Conservation (phyloP, 768 basidiomycete genomes). For the Termitomyces titanicus region DNA sequence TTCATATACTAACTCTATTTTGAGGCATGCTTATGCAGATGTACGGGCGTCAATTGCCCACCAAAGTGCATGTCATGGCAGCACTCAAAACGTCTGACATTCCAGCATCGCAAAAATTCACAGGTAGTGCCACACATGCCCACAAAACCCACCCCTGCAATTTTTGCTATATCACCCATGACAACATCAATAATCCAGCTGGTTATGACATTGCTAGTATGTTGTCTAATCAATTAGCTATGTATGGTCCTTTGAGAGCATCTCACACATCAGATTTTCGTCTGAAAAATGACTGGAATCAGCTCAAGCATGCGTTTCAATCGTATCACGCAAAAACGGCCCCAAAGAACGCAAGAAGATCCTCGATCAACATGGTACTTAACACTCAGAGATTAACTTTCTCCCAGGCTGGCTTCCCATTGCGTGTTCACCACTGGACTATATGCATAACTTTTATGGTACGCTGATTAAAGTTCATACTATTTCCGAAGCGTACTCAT, state of each 20-base stretch:
- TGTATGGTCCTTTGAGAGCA: too few species aligned
- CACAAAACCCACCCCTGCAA: neutral
- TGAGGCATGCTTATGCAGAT: too few species aligned
- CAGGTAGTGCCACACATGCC: neutral
- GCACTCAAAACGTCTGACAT: neutral
- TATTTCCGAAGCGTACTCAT: too few species aligned
- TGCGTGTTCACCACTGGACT: neutral
- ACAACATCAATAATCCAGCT: neutral
- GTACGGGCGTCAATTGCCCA: neutral
- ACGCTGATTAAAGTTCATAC: too few species aligned
- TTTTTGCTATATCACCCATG: neutral
- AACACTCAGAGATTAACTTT: neutral
- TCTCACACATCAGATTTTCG: neutral
- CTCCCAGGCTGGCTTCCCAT: neutral
- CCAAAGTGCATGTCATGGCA: neutral
- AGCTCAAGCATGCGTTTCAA: neutral
- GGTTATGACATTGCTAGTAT: neutral
- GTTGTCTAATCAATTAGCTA: too few species aligned
- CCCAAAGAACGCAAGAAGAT: neutral
- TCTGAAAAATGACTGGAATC: neutral
- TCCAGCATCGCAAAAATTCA: neutral
- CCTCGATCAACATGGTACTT: neutral
- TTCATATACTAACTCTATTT: too few species aligned
- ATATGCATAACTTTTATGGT: neutral
- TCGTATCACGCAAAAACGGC: neutral